A percentile compares a stretch with the other conserved stretches of the same genome.
Conservation (phyloP, 768 basidiomycete genomes). For the Strobilomyces echinocephalus region DNA sequence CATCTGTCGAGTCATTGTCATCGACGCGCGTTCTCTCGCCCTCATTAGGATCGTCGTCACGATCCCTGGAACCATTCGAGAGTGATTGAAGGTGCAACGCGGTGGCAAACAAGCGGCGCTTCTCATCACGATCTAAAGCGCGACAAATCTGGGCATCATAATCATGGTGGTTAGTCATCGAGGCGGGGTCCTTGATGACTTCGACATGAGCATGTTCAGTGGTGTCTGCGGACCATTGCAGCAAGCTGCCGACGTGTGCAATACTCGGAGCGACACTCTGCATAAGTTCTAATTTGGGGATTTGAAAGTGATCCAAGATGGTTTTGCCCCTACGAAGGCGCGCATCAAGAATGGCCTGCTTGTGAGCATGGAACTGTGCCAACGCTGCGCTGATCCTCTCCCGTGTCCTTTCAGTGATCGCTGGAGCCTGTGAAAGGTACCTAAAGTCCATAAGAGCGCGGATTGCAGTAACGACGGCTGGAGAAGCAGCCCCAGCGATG, state of each 20-base stretch:
- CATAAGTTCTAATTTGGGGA: not conserved
- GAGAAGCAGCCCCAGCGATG: conserved; percentile 29
- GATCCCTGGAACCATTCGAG: too few relatives aligned
- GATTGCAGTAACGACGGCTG: conserved; percentile 30
- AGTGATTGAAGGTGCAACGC: not conserved
- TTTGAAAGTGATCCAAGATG: not conserved
- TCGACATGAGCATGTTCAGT: not conserved
- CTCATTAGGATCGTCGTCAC: too few relatives aligned
- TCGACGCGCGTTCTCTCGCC: too few relatives aligned
- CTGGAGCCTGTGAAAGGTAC: conserved; percentile 32
- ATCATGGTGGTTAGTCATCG: not conserved
- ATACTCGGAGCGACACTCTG: not conserved
- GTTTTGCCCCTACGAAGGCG: conserved; percentile 17
- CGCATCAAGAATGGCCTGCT: too few relatives aligned
- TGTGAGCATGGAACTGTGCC: too few relatives aligned
- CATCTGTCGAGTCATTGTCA: not conserved
- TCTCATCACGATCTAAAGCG: not conserved
- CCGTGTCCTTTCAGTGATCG: conserved; percentile 16
- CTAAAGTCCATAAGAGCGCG: conserved; percentile 35
- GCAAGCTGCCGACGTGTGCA: not conserved
- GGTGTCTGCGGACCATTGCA: not conserved
- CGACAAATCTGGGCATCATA: not conserved
- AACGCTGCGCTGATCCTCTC: too few relatives aligned
- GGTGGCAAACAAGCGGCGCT: not conserved
- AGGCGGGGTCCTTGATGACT: not conserved